phyloP scores from a whole-genome alignment of 495 filamentous ascomycete species.

The Penicillium roqueforti region DNA sequence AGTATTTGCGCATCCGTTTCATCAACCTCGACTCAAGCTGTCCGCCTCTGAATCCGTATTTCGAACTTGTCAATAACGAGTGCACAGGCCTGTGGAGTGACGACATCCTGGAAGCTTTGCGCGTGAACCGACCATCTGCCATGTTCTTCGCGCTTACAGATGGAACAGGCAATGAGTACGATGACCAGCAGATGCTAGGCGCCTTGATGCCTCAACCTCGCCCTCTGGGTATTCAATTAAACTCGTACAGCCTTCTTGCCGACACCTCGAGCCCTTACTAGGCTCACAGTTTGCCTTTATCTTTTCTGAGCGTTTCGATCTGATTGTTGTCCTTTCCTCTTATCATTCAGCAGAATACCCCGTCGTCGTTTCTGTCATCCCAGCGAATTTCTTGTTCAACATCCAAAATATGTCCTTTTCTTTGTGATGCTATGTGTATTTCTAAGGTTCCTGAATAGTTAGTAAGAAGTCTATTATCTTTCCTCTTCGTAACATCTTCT shows the following conservation, averaged over 20 bases:
- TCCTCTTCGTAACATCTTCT: too few relatives aligned
- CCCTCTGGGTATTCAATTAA: constrained; percentile 30
- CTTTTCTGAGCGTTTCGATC: neutral
- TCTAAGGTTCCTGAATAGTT: too few relatives aligned
- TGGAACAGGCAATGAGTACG: constrained; percentile 40
- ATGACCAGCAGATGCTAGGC: constrained; percentile 27
- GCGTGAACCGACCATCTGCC: constrained; percentile 49
- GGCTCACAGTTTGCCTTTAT: neutral
- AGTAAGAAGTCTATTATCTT: too few relatives aligned
- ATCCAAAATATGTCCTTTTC: neutral
- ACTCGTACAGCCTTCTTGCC: constrained; percentile 34
- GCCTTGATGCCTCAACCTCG: constrained; percentile 30
- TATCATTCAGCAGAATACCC: constrained; percentile 13
- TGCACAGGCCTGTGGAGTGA: constrained; percentile 68
- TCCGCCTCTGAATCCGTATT: constrained; percentile 60
- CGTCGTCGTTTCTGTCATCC: neutral
- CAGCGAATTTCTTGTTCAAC: neutral
- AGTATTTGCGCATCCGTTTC: constrained; percentile 63
- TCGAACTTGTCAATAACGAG: constrained; percentile 52
- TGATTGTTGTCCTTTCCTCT: neutral
- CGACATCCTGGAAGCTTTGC: constrained; percentile 53
- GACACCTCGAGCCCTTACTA: constrained; percentile 29
- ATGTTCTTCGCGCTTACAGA: constrained; percentile 56
- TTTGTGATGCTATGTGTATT: too few relatives aligned
- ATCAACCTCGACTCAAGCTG: constrained; percentile 60